Evolutionary conservation across 2,329 filamentous ascomycete genomes (phyloP).

Genomic region (Laburnicola sp.): DNA sequence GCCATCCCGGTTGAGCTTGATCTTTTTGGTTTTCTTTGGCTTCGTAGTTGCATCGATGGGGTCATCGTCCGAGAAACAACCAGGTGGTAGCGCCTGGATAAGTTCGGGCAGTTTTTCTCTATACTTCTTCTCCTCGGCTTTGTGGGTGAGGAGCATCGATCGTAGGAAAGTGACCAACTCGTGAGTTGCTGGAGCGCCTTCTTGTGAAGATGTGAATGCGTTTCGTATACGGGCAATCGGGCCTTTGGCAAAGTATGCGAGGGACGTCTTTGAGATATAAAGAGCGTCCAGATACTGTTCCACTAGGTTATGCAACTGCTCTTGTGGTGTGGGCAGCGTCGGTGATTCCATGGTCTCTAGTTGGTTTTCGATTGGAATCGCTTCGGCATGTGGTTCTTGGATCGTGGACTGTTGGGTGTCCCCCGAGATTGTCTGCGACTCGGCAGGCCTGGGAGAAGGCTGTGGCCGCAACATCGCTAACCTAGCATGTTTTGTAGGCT

Average conservation of each 20-base stretch:
- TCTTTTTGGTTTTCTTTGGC: conserved; percentile 50
- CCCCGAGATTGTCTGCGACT: conserved; percentile 9
- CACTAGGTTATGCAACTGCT: conserved; percentile 56
- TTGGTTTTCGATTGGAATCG: conserved; percentile 3
- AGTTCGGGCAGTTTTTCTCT: conserved; percentile 69
- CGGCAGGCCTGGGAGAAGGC: conserved; percentile 6
- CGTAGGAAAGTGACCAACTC: conserved; percentile 72
- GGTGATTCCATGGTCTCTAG: conserved; percentile 15
- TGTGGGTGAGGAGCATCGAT: conserved; percentile 66
- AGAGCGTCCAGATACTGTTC: conserved; percentile 50
- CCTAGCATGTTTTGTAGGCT: conserved; percentile 27
- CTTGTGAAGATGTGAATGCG: conserved; percentile 67
- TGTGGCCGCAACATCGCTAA: conserved; percentile 38
- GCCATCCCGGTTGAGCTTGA: conserved; percentile 66
- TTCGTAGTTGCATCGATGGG: conserved; percentile 36
- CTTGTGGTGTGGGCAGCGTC: conserved; percentile 30
- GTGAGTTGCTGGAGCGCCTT: conserved; percentile 62
- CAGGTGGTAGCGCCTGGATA: conserved; percentile 60
- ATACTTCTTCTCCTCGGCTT: conserved; percentile 77
- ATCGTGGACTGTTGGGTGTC: background rate
- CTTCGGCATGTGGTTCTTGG: background rate
- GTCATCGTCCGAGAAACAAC: conserved; percentile 49
- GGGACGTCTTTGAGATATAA: conserved; percentile 64
- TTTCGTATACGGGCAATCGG: conserved; percentile 75
- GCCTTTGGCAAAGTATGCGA: conserved; percentile 84